Evolutionary conservation across 192 early-diverging fungal species (phyloP), one percentile per base, ranked within the genome.

Genomic region (Thoreauomyces humboldtii): DNA sequence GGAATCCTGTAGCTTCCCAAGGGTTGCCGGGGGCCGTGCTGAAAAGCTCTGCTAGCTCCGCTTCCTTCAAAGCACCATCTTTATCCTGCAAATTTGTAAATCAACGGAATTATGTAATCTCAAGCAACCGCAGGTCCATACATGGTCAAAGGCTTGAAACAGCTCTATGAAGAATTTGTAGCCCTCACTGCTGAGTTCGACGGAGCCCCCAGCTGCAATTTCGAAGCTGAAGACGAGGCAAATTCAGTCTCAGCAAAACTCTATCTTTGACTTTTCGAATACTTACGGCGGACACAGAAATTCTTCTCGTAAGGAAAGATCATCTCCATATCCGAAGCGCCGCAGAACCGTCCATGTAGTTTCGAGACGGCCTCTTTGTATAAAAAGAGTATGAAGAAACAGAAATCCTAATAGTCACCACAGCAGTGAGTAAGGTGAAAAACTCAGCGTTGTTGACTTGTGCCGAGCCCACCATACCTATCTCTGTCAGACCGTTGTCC

Each of bases 341-440:
- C 95, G 77, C 51, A 99, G 69, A 1, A 99, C 95, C 38, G 93
- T 93, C 97, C 97, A 99, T 22, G 97, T 97, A 4, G 97, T 99
- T 69, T 99, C 97, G 19, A 98, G 78, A 15, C 95, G 86, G 14
- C 97, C 97, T 5, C 93, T 82, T 81, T 98, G 95, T 50, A 99
- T 96, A 72, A 98, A 99, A 25, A 96, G 84, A 52, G 90, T 90
- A 69, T 99, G 94, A 37, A 99, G 77, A 67, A 91, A 96, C 37
- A 95, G 67, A 70, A 99, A 99, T 11, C 97, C 87, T 81, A 41
- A n/a, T n/a, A n/a, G n/a, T n/a, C n/a, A n/a, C 11, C 29, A 34
- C 36, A 9, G 24, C 22, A 19, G 15, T n/a, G 11, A n/a, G 65
- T 15, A 32, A 61, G n/a, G 21, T 17, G 14, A 9, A 0, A 11